Evolutionary conservation across 1,284 basidiomycete genomes (phyloP).

Genomic region (Ceratobasidium sp.): DNA sequence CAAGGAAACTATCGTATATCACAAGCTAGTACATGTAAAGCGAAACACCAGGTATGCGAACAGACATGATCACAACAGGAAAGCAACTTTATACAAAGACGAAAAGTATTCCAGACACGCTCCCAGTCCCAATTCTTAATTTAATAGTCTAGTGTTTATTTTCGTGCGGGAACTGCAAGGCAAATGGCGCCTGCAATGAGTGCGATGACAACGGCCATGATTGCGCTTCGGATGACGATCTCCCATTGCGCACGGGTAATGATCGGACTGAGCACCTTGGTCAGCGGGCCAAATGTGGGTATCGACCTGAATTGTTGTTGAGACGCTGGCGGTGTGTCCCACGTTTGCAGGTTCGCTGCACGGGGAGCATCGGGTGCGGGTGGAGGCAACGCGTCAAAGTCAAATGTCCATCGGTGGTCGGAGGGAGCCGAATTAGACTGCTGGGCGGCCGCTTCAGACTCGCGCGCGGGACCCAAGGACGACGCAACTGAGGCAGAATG

Average conservation of each 20-base stretch:
- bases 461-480: background rate
- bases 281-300: slow-evolving; percentile 69
- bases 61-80: no score
- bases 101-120: no score
- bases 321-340: background rate
- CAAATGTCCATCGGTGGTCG: slow-evolving; percentile 39
- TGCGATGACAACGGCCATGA: slow-evolving; percentile 49
- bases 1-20: no score
- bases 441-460: no score
- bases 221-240: slow-evolving; percentile 57
- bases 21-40: no score
- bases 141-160: background rate
- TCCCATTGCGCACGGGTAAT: slow-evolving; percentile 80
- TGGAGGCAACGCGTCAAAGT: slow-evolving; percentile 30
- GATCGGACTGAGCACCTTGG: slow-evolving; percentile 69
- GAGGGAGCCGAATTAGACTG: no score
- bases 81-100: no score
- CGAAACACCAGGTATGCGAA: no score
- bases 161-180: slow-evolving; percentile 33
- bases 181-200: slow-evolving; percentile 36
- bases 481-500: background rate
- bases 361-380: background rate
- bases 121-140: background rate
- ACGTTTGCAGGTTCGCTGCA: background rate
- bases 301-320: background rate